Conservation (phyloP, 2,329 filamentous ascomycete genomes). For the Myriosclerotinia scirpicola region DNA sequence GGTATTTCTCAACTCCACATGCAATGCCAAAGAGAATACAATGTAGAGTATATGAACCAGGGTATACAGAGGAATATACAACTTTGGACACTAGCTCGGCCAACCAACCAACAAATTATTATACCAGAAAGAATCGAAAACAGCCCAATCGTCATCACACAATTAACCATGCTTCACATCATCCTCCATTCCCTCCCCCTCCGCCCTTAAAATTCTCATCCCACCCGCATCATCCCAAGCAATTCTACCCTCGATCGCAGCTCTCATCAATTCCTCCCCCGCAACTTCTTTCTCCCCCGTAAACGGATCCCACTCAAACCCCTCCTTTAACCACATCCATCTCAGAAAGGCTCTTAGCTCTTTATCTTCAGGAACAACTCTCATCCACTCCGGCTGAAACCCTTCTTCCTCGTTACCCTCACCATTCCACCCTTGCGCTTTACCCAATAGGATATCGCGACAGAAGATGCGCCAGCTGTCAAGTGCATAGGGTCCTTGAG, state of each 20-base stretch:
- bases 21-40: neutral
- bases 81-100: neutral
- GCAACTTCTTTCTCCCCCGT: conserved; percentile 64
- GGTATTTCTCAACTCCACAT: neutral
- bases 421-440: conserved; percentile 67
- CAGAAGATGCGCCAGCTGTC: conserved; percentile 96
- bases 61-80: neutral
- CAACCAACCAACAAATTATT: neutral
- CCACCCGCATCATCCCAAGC: conserved; percentile 40
- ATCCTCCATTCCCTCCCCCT: neutral
- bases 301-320: conserved; percentile 74
- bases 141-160: neutral
- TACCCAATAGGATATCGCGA: conserved; percentile 70
- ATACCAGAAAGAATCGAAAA: neutral
- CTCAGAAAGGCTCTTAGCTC: conserved; percentile 82
- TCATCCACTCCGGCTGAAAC: conserved; percentile 89
- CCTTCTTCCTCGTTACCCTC: conserved; percentile 55
- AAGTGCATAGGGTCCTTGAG: conserved; percentile 77
- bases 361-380: conserved; percentile 79
- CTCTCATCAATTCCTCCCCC: conserved; percentile 52
- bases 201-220: conserved; percentile 43
- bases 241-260: conserved; percentile 59
- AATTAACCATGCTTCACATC: neutral
- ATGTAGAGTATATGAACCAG: neutral
- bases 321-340: conserved; percentile 91